Conservation (phyloP, 2,329 filamentous ascomycete species). For the Mycogone perniciosa region DNA sequence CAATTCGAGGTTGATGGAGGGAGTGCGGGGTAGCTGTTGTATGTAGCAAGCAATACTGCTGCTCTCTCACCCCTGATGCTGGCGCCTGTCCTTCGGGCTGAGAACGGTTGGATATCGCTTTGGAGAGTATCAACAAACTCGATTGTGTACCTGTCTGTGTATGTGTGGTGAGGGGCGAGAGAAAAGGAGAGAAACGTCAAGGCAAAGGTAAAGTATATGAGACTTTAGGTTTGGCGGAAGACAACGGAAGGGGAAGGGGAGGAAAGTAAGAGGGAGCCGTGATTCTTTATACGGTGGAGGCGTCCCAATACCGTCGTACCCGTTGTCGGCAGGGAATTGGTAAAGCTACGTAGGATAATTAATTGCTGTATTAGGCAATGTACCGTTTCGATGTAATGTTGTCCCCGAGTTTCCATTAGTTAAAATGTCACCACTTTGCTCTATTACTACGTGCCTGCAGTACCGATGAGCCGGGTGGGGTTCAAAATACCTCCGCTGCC, state of each 20-base stretch:
- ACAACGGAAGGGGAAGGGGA: conserved; percentile 1
- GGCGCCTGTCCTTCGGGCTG: too few species aligned
- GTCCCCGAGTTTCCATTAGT: too few species aligned
- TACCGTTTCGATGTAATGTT: too few species aligned
- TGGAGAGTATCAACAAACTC: too few species aligned
- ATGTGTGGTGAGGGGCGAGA: background rate
- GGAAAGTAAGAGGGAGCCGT: conserved; percentile 7
- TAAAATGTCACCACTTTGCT: background rate
- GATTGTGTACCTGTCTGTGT: too few species aligned
- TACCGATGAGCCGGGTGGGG: conserved; percentile 9
- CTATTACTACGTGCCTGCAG: background rate
- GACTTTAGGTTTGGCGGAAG: background rate
- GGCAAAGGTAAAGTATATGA: background rate
- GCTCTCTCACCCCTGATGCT: too few species aligned
- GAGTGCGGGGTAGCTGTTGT: conserved; percentile 11
- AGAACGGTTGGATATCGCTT: too few species aligned
- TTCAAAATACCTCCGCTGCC: conserved; percentile 10
- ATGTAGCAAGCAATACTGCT: too few species aligned
- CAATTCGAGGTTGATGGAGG: conserved; percentile 1
- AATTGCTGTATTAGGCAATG: too few species aligned
- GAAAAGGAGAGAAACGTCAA: background rate
- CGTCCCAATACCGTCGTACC: conserved; percentile 6
- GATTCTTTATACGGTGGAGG: conserved; percentile 14
- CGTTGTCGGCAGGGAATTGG: background rate
- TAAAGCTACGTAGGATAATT: background rate